Evolutionary conservation across 371 early-diverging fungal species (phyloP).

Genomic region (Mucor mucedo): DNA sequence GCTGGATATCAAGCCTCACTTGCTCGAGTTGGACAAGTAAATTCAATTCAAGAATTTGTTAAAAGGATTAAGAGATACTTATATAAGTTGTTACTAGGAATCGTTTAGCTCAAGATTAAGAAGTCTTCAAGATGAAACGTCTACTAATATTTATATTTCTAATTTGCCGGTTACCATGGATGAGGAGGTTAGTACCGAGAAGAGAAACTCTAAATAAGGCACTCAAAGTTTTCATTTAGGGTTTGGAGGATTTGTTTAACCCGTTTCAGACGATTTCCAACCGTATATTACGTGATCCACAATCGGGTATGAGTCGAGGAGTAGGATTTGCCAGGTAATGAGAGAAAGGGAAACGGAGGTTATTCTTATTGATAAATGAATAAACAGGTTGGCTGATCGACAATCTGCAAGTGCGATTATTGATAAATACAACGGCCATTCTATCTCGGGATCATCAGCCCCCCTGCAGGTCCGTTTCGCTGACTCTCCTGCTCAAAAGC

Average conservation of each 20-base stretch:
- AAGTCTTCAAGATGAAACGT: slow-evolving; percentile 75
- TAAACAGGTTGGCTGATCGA: slow-evolving; percentile 68
- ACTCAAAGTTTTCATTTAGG: slow-evolving; percentile 32
- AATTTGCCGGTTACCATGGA: slow-evolving; percentile 76
- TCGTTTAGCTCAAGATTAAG: slow-evolving; percentile 76
- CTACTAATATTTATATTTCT: slow-evolving; percentile 85
- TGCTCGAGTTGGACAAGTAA: slow-evolving; percentile 69
- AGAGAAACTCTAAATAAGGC: too few relatives aligned
- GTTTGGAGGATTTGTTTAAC: slow-evolving; percentile 65
- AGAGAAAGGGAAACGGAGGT: too few relatives aligned
- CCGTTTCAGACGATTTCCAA: slow-evolving; percentile 73
- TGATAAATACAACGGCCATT: slow-evolving; percentile 66
- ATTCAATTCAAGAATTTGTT: neutral
- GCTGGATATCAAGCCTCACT: slow-evolving; percentile 75
- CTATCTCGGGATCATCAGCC: slow-evolving; percentile 62
- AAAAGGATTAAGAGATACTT: neutral
- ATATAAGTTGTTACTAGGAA: slow-evolving; percentile 49
- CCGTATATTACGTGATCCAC: slow-evolving; percentile 70
- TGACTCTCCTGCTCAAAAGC: slow-evolving; percentile 80
- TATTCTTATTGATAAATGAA: neutral
- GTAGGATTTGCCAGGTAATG: slow-evolving; percentile 80
- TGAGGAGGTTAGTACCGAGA: slow-evolving; percentile 56
- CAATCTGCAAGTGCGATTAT: slow-evolving; percentile 71
- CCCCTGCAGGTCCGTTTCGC: slow-evolving; percentile 84
- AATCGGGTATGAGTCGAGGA: slow-evolving; percentile 64